Percentiles rank a stretch among this genome's conserved stretches.
These are phyloP conservation scores for Halenospora varia DNA, from an alignment of 495 filamentous ascomycete genomes.

Conservation along the genomic window DNA sequence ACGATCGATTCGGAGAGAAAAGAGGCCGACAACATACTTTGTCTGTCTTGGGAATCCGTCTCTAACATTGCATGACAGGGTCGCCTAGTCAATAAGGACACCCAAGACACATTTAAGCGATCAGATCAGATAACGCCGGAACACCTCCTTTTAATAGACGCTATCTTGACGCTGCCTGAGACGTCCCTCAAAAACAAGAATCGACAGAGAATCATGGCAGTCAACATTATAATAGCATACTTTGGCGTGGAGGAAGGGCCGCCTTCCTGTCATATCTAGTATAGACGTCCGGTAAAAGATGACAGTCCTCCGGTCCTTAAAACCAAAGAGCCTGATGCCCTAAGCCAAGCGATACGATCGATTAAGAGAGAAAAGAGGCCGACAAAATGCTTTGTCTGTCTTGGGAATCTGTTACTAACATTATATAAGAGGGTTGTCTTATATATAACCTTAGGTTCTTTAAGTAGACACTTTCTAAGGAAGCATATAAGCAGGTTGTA, in stretches of 20 bases:
- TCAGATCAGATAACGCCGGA: conserved; percentile 13
- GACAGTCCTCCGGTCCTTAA: background rate
- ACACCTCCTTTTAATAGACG: conserved; percentile 12
- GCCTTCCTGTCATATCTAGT: background rate
- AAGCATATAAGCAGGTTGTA: background rate
- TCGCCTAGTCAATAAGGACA: conserved; percentile 11
- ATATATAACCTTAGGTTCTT: conserved; percentile 8
- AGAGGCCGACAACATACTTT: conserved; percentile 10
- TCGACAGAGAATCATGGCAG: conserved; percentile 12
- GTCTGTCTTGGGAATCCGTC: conserved; percentile 11
- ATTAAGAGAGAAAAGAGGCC: conserved; percentile 11
- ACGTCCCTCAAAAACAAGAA: conserved; percentile 12
- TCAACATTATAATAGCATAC: conserved; percentile 15
- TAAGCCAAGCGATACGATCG: conserved; percentile 11
- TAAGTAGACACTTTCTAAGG: conserved; percentile 16
- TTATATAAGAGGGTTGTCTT: conserved; percentile 7
- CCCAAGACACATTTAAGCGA: conserved; percentile 5
- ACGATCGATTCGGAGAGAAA: conserved; percentile 5
- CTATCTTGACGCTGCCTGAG: conserved; percentile 17
- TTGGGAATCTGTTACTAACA: conserved; percentile 8
- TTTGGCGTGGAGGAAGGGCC: conserved; percentile 11
- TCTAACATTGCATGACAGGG: conserved; percentile 7
- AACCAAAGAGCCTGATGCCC: background rate
- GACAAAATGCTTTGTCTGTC: conserved; percentile 8
- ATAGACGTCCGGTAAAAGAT: background rate